A percentile compares a stretch with the other conserved stretches of the same genome.
These are phyloP conservation scores for Ilex asprella DNA, from an alignment of 257 asterid genomes.

Conservation along the genomic window DNA sequence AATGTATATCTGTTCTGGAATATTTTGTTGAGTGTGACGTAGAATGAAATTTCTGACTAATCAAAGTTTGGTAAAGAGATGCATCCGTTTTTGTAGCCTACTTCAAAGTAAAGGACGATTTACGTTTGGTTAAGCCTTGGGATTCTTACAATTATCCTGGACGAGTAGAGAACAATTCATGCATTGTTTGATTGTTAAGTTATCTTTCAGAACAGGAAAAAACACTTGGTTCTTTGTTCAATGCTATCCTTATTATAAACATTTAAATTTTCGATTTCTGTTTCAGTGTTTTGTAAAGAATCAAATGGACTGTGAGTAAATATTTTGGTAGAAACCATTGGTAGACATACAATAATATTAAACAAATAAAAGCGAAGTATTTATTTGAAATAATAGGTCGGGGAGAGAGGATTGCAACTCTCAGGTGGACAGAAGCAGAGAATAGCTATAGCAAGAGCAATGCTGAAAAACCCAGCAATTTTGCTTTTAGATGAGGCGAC, in stretches of 20 bases:
- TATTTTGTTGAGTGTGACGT: too few relatives aligned
- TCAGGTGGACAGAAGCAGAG: conserved; percentile 14
- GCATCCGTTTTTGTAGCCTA: too few relatives aligned
- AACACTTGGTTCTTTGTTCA: neutral
- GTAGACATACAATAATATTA: neutral
- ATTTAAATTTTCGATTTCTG: neutral
- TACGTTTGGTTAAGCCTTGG: too few relatives aligned
- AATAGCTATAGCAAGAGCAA: conserved; percentile 13
- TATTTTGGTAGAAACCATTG: neutral
- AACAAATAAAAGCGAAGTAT: neutral
- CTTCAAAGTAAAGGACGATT: too few relatives aligned
- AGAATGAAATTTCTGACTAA: too few relatives aligned
- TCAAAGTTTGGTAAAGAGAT: too few relatives aligned
- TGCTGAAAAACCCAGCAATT: conserved; percentile 11
- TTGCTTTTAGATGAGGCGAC: conserved; percentile 13
- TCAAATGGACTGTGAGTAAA: neutral
- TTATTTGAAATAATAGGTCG: conserved; percentile 39
- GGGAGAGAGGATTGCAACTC: conserved; percentile 21
- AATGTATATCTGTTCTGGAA: too few relatives aligned
- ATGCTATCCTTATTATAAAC: neutral
- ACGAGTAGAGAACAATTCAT: too few relatives aligned
- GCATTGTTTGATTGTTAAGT: neutral
- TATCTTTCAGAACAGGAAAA: too few relatives aligned
- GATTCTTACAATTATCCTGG: too few relatives aligned
- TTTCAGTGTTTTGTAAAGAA: neutral